Base-by-base conservation (phyloP, 2,329 filamentous ascomycete genomes). In the Colletotrichum sp. region DNA sequence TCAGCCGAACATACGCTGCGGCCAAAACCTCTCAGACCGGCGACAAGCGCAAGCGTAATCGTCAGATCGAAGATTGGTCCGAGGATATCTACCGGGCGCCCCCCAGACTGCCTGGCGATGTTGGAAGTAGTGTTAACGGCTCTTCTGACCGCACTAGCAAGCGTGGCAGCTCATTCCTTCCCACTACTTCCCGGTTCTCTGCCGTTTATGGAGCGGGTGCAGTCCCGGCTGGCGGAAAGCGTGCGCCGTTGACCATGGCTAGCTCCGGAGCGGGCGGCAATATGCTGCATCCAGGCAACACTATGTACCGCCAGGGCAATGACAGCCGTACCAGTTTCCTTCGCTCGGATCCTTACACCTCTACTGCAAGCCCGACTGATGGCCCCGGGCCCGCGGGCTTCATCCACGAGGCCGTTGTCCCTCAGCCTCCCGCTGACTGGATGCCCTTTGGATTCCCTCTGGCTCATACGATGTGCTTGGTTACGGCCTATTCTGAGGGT, bases 401-500 rank as follows among this genome's bases (percentile, higher is more conserved):
- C 83, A 98, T 99, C 72, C 96, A 99, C 83, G 96, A 98, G 84
- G 91, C 95, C 52, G 97, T 99, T 55, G 96, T 99, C 64, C 96
- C 98, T 34, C 97, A 99, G 82, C 97, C 97, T 48, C 97, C 97
- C 10, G 93, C 96, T 4, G 97, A 99, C 84, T 99, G 96, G 94
- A 96, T 98, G 87, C 97, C 97, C 0, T 99, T 98, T 83, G 97
- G 96, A 2, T 99, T 95, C 84, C 97, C 98, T 16, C 88, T 99
- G 78, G 97, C 96, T 63, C 97, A 99, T 85, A 91, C 95, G 1
- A 96, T 99, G 82, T 99, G 96, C 84, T 86, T 99, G 78, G 96
- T 99, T 67, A 99, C 98, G 30, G 96, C 96, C 21, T 99, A 99
- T 84, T 99, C 97, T 0, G 97, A 99, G 87, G 97, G 97, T 79